Percentiles rank a stretch among this genome's conserved stretches.
Conservation (phyloP, 352 stramenopile species). For the Aphanomyces astaci region DNA sequence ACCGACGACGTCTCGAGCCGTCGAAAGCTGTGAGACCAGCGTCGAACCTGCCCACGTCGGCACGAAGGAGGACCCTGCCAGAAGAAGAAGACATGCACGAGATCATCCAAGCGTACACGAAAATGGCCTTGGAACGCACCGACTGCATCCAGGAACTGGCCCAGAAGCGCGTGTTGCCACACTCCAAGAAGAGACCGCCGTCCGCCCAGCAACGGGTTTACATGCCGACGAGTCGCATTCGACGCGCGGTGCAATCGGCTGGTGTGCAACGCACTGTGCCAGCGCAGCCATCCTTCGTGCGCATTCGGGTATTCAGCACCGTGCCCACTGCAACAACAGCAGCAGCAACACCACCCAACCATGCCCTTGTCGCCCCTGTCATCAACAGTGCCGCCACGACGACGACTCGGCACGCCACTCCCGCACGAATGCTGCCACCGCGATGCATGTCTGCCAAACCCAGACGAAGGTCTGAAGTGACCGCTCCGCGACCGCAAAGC, state of each 20-base stretch:
- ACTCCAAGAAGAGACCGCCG: neutral
- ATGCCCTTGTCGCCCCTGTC: neutral
- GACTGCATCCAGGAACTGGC: neutral
- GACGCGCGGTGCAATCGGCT: neutral
- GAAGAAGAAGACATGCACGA: neutral
- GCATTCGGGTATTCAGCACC: neutral
- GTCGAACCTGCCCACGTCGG: neutral
- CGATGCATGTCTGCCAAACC: neutral
- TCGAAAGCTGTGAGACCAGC: neutral
- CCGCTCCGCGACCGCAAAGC: neutral
- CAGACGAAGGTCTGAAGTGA: neutral
- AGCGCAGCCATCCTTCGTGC: neutral
- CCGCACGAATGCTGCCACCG: neutral
- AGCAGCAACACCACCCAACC: no score
- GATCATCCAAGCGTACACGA: conserved; percentile 1
- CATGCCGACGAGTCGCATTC: conserved; percentile 9
- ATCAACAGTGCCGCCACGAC: neutral
- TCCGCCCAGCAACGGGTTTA: neutral
- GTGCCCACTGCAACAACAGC: neutral
- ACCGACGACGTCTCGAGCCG: neutral
- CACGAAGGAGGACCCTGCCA: neutral
- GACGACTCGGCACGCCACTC: neutral
- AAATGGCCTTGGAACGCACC: neutral
- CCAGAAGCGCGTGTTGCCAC: neutral
- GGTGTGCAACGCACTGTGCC: neutral